A percentile compares a stretch with the other conserved stretches of the same genome.
These are phyloP conservation scores for Scytalidium lignicola DNA, from an alignment of 2,329 filamentous ascomycete species.

Conservation along the genomic window DNA sequence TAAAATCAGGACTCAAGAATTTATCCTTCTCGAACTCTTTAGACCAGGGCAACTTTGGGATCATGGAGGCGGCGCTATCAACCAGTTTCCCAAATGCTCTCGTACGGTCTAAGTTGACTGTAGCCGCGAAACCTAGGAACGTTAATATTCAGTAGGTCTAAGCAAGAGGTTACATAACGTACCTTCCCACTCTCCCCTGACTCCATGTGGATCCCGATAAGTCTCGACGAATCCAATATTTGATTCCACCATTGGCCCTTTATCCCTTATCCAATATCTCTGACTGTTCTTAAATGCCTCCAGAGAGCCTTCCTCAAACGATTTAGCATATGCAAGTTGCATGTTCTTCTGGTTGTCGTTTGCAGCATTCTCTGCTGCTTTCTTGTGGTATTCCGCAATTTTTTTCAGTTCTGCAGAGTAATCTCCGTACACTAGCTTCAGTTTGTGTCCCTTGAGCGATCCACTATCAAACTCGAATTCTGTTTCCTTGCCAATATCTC, in stretches of 20 bases:
- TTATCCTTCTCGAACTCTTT: slow-evolving; percentile 92
- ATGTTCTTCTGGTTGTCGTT: slow-evolving; percentile 72
- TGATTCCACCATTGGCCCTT: slow-evolving; percentile 72
- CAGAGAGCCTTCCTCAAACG: slow-evolving; percentile 69
- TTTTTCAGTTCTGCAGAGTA: slow-evolving; percentile 65
- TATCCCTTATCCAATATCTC: slow-evolving; percentile 76
- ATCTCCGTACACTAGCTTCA: slow-evolving; percentile 72
- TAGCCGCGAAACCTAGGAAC: slow-evolving; percentile 55
- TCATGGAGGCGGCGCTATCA: slow-evolving; percentile 71
- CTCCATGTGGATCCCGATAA: slow-evolving; percentile 76
- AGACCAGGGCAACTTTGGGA: slow-evolving; percentile 84
- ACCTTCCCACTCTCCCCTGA: slow-evolving; percentile 80
- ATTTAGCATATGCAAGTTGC: slow-evolving; percentile 68
- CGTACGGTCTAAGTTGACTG: slow-evolving; percentile 88
- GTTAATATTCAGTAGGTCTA: not conserved
- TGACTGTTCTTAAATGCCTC: slow-evolving; percentile 77
- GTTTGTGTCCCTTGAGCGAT: slow-evolving; percentile 57
- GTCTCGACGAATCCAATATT: slow-evolving; percentile 85
- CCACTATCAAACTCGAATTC: slow-evolving; percentile 57
- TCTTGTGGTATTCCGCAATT: slow-evolving; percentile 61
- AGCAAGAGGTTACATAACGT: not conserved
- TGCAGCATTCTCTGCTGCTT: slow-evolving; percentile 62
- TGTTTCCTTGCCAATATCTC: slow-evolving; percentile 64
- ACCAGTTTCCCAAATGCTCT: slow-evolving; percentile 83
- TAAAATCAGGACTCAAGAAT: slow-evolving; percentile 94